Evolutionary conservation across 768 basidiomycete genomes (phyloP).

Genomic region (Psilocybe cyanescens): DNA sequence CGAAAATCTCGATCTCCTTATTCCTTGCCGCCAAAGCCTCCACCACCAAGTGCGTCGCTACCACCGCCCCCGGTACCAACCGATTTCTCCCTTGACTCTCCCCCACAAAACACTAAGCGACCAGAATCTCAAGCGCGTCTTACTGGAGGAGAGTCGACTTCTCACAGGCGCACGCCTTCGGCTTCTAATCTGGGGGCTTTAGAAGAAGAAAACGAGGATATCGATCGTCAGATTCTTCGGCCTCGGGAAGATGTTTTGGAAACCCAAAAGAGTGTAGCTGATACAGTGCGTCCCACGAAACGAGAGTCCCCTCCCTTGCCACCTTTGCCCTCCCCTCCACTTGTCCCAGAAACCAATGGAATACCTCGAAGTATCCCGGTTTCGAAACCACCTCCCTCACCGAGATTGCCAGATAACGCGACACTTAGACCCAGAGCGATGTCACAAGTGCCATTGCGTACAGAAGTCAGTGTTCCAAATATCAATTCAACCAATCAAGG

Average conservation of each 20-base stretch:
- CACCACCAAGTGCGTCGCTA: slow-evolving; percentile 63
- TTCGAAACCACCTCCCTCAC: slow-evolving; percentile 50
- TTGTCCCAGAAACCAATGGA: slow-evolving; percentile 29
- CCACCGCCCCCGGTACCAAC: slow-evolving; percentile 57
- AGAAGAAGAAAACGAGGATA: slow-evolving; percentile 60
- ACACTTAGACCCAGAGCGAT: slow-evolving; percentile 60
- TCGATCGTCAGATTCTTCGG: slow-evolving; percentile 21
- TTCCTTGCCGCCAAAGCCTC: slow-evolving; percentile 64
- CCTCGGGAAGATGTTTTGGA: slow-evolving; percentile 22
- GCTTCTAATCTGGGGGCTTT: slow-evolving; percentile 56
- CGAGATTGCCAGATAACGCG: slow-evolving; percentile 45
- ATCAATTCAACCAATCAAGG: slow-evolving; percentile 63
- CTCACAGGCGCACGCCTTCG: slow-evolving; percentile 48
- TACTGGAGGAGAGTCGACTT: slow-evolving; percentile 35
- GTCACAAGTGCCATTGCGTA: slow-evolving; percentile 48
- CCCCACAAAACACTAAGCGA: slow-evolving; percentile 29
- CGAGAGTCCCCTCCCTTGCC: slow-evolving; percentile 70
- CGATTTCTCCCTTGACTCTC: slow-evolving; percentile 33
- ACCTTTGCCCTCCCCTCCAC: slow-evolving; percentile 57
- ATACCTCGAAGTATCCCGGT: slow-evolving; percentile 36
- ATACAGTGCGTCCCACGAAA: slow-evolving; percentile 45
- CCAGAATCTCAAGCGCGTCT: slow-evolving; percentile 30
- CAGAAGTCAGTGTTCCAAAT: slow-evolving; percentile 39
- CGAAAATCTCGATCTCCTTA: slow-evolving; percentile 60
- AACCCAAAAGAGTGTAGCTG: slow-evolving; percentile 36